Conservation (phyloP, 106 monocot species). For the Dendrobium huoshanense region DNA sequence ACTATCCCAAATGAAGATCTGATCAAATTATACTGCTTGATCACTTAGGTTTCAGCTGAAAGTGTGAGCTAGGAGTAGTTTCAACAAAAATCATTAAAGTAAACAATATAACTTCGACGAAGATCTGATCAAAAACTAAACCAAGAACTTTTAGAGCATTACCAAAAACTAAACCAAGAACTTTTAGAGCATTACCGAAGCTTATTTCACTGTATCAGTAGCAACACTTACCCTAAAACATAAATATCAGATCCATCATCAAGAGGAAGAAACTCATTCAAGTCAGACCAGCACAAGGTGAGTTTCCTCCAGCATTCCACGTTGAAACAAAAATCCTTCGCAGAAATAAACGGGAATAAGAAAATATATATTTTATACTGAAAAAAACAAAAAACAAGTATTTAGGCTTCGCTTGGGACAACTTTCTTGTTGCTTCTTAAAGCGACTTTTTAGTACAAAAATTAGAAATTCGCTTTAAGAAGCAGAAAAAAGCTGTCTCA, state of each 20-base stretch:
- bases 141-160: slow-evolving; percentile 3
- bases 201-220: background rate
- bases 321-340: slow-evolving; percentile 59
- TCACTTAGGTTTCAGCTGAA: no score
- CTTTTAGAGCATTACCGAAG: background rate
- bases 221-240: slow-evolving; percentile 52
- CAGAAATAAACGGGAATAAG: background rate
- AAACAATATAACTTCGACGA: no score
- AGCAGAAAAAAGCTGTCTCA: no score
- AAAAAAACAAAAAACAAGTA: background rate
- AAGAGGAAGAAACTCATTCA: slow-evolving; percentile 55
- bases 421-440: no score
- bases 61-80: no score
- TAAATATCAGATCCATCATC: slow-evolving; percentile 65
- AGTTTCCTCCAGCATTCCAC: slow-evolving; percentile 80
- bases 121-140: background rate
- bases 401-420: no score
- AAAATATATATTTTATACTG: background rate
- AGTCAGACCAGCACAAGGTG: slow-evolving; percentile 41
- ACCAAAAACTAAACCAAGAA: no score
- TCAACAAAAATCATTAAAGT: no score
- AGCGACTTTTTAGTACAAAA: no score
- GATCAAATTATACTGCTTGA: no score
- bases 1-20: no score
- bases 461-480: no score